Evolutionary conservation across 768 basidiomycete species (phyloP), one percentile per base, ranked within the genome.

Genomic region (Collybia sp.): DNA sequence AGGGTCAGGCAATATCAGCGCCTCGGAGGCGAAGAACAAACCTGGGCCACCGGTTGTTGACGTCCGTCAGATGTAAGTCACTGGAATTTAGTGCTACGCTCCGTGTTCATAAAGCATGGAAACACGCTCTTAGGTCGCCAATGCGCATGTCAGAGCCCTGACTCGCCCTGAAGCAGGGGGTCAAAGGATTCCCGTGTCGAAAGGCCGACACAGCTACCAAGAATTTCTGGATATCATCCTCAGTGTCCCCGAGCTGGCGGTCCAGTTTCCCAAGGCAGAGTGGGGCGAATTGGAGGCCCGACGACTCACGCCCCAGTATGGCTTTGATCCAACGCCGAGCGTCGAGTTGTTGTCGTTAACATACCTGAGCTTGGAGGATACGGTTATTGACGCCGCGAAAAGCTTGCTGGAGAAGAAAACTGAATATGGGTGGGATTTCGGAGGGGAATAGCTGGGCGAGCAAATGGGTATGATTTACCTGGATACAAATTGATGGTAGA

Each of bases 21-120:
- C 42, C 12, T 13, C 17, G 11, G 25, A 30, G 11, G 31, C 12
- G 11, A 43, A 17, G 13, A 32, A 30, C 11, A 15, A 41, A 30
- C 42, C 42, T 11, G 18, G 13, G 32, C 25, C 15, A 25, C 42
- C 42, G 8, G 30, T 43, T 2, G 25, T 43, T 17, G 42, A 43
- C 32, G 42, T 43, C 30, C 42, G 42, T 12, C n/a, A n/a, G 42
- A 43, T 43, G 42, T 43, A 17, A 17, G 42, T 30, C 6, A 13
- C 10, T 10, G 25, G 8, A n/a, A 6, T 37, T 18, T 12, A 25
- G 3, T 32, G 18, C 2, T 12, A n/a, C n/a, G n/a, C 17, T 3
- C 20, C 18, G 12, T 43, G 6, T 17, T 12, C 32, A 2, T 15
- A 6, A 33, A 43, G 17, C 18, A 12, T 15, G 16, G 10, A 19